Percentiles rank a stretch among this genome's conserved stretches.
These are phyloP conservation scores for Microbotryomycetes sp. DNA, from an alignment of 1,284 basidiomycete species.

Conservation along the genomic window DNA sequence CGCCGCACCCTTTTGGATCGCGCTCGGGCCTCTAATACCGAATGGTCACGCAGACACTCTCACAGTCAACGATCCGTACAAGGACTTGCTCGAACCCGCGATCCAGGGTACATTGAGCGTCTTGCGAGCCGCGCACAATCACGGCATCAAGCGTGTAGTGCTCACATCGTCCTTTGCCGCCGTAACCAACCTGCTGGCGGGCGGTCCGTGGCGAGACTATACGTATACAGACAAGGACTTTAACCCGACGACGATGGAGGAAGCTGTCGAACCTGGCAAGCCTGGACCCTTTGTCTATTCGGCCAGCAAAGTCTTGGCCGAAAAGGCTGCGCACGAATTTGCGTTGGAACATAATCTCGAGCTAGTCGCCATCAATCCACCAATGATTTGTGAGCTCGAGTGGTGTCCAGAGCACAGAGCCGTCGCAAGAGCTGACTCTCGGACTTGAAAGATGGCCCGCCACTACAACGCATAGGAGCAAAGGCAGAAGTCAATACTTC, in stretches of 20 bases:
- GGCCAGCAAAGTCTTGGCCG: conserved; percentile 32
- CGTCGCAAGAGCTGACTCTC: neutral
- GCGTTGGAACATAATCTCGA: conserved; percentile 13
- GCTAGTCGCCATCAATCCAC: conserved; percentile 26
- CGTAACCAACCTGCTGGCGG: conserved; percentile 33
- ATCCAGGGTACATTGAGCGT: conserved; percentile 40
- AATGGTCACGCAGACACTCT: conserved; percentile 17
- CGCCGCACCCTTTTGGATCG: neutral
- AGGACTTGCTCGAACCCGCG: conserved; percentile 40
- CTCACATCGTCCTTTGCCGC: conserved; percentile 41
- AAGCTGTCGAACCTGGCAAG: conserved; percentile 30
- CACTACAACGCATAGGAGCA: conserved; percentile 16
- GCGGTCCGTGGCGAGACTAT: conserved; percentile 29
- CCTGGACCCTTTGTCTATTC: conserved; percentile 36
- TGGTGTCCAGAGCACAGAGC: neutral
- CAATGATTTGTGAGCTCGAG: conserved; percentile 28
- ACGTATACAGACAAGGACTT: conserved; percentile 38
- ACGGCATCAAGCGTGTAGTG: conserved; percentile 37
- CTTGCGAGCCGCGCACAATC: conserved; percentile 24
- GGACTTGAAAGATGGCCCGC: conserved; percentile 10
- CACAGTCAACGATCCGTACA: conserved; percentile 37
- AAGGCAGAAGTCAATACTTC: conserved; percentile 28
- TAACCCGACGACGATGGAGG: conserved; percentile 38
- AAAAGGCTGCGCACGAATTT: conserved; percentile 39
- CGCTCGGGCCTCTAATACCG: conserved; percentile 1